phyloP scores from a whole-genome alignment of 2,329 filamentous ascomycete species.

The Sordariomycetes sp. region DNA sequence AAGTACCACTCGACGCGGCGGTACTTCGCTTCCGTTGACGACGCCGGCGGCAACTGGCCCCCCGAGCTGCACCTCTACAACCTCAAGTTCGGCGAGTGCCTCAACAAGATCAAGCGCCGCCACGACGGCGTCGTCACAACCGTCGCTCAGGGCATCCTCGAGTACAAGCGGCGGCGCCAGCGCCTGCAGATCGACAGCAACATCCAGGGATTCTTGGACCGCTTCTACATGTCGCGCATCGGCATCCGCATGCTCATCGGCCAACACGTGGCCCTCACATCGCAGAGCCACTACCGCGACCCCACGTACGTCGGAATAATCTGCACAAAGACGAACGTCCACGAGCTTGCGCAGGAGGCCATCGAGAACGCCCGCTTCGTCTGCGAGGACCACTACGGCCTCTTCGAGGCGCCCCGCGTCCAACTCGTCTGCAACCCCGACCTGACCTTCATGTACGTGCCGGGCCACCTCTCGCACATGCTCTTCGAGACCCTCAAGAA shows the following conservation, averaged over 20 bases:
- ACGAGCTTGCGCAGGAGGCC: slow-evolving; percentile 86
- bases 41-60: slow-evolving; percentile 82
- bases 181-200: slow-evolving; percentile 97
- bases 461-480: slow-evolving; percentile 98
- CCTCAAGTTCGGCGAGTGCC: slow-evolving; percentile 71
- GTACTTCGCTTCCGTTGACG: slow-evolving; percentile 89
- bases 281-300: slow-evolving; percentile 80
- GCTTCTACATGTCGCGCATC: slow-evolving; percentile 99
- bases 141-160: slow-evolving; percentile 92
- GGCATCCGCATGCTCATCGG: slow-evolving; percentile 98
- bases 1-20: slow-evolving; percentile 45
- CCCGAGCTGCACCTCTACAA: slow-evolving; percentile 93
- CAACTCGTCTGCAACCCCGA: slow-evolving; percentile 91
- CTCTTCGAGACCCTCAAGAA: slow-evolving; percentile 99
- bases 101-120: slow-evolving; percentile 88
- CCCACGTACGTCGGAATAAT: slow-evolving; percentile 97
- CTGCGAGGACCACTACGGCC: slow-evolving; percentile 94
- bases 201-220: slow-evolving; percentile 93
- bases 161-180: slow-evolving; percentile 94
- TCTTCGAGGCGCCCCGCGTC: slow-evolving; percentile 93
- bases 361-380: slow-evolving; percentile 99
- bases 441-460: slow-evolving; percentile 98
- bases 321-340: slow-evolving; percentile 95
- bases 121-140: slow-evolving; percentile 97
- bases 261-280: slow-evolving; percentile 92